A percentile compares a stretch with the other conserved stretches of the same genome.
phyloP scores from a whole-genome alignment of 495 filamentous ascomycete genomes.

The Lophiotrema nucula region DNA sequence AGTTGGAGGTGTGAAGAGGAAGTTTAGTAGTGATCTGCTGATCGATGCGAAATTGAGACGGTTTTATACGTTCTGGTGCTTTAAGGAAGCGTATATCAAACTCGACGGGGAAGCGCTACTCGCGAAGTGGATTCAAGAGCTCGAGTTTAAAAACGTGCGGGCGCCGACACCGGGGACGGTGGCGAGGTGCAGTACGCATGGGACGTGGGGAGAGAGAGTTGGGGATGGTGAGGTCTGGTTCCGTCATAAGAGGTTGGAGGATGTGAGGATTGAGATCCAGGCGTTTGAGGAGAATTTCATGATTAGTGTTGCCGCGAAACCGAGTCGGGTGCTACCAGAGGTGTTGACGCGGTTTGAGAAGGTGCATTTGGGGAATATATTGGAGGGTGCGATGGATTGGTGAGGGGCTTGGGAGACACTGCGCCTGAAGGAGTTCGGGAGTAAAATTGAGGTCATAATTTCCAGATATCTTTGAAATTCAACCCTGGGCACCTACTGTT shows the following conservation, averaged over 20 bases:
- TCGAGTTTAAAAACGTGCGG: constrained; percentile 66
- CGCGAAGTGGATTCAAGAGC: constrained; percentile 69
- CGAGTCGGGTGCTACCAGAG: constrained; percentile 33
- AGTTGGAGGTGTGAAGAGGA: constrained; percentile 34
- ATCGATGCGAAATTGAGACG: constrained; percentile 63
- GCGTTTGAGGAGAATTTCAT: constrained; percentile 63
- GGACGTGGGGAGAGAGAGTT: constrained; percentile 53
- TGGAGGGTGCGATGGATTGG: no score
- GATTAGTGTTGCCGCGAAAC: constrained; percentile 55
- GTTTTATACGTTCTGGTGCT: constrained; percentile 87
- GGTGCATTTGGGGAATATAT: constrained; percentile 27
- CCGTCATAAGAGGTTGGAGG: constrained; percentile 47
- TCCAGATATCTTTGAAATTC: no score
- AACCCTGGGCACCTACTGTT: no score
- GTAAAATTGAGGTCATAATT: no score
- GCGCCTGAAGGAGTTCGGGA: no score
- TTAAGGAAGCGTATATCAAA: constrained; percentile 92
- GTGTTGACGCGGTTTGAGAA: constrained; percentile 19
- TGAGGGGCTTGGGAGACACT: no score
- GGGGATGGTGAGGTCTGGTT: constrained; percentile 54
- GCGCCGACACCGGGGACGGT: constrained; percentile 50
- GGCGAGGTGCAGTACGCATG: constrained; percentile 36
- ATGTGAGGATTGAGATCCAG: constrained; percentile 60
- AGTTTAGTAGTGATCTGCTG: constrained; percentile 40
- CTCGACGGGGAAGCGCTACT: constrained; percentile 86